Percentiles rank a stretch among this genome's conserved stretches.
These are phyloP conservation scores for Deinandra increscens DNA, from an alignment of 129 eudicot genomes.

Conservation along the genomic window DNA sequence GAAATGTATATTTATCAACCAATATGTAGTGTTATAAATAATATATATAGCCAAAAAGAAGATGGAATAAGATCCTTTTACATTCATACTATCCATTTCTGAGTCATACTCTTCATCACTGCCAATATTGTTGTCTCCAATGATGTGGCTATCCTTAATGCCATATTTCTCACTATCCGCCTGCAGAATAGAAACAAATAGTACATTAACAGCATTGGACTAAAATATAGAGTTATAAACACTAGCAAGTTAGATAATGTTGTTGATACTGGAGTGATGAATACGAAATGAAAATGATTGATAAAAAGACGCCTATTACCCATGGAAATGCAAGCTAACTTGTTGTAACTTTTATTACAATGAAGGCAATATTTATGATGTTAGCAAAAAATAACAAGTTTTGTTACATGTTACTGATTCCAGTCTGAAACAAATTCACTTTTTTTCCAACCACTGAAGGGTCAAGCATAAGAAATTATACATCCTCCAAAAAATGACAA, in stretches of 20 bases:
- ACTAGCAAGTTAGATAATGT: not conserved
- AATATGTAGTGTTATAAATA: not conserved
- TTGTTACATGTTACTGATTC: too few species aligned
- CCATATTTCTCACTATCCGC: conserved; percentile 15
- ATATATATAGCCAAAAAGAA: conserved; percentile 7
- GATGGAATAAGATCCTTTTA: conserved; percentile 21
- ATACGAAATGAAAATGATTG: not conserved
- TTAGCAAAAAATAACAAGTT: not conserved
- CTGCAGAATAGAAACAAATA: conserved; percentile 10
- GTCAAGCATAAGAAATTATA: not conserved
- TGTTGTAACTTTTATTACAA: not conserved
- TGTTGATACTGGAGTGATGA: not conserved
- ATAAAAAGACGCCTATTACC: not conserved
- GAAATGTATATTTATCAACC: not conserved
- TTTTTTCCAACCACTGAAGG: not conserved
- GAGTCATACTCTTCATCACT: conserved; percentile 29
- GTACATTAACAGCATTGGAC: not conserved
- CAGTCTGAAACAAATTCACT: not conserved
- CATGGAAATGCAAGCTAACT: not conserved
- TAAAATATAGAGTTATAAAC: not conserved
- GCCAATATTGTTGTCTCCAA: not conserved
- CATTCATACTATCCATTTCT: conserved; percentile 29
- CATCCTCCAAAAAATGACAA: not conserved
- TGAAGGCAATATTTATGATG: not conserved
- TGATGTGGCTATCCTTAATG: not conserved